Evolutionary conservation across 148 eudicot species (phyloP), one percentile per base, ranked within the genome.

Genomic region (Spergularia marina): DNA sequence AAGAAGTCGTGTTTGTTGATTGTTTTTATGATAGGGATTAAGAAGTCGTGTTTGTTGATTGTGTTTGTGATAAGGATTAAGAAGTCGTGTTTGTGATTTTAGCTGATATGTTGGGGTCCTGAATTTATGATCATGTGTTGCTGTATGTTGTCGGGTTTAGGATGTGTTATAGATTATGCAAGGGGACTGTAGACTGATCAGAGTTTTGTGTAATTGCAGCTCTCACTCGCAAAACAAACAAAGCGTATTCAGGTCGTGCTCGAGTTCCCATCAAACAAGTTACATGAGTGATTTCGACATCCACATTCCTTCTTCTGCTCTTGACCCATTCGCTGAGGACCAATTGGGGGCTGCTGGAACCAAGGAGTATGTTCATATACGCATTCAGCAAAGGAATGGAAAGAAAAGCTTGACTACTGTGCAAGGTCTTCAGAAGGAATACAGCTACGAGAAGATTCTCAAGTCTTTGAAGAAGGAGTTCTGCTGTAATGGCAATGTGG

Each of bases 401-500:
- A 89, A 85, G 80, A 92, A 92, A 52, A 87, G 97, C 81, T 57
- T 92, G 81, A 92, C 97, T 0, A 92, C 97, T 0, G 91, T 90
- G 9, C 95, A 92, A 69, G 97, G 97, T 2, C 89, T 92, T 53
- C 85, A 67, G 71, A 90, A 86, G 63, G 89, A 87, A 11, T 85
- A 59, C 83, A 92, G 97, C 80, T 90, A 90, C 89, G 91, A 88
- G 62, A 92, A 85, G 25, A 90, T 89, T 53, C 89, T 90, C 44
- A 92, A 92, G 77, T 91, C 88, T 17, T 82, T 92, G 11, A 92
- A 92, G 83, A 90, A 90, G 55, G 90, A 84, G 4, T 90, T 89
- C 56, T 92, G 98, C 62, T 92, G 98, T 65, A 92, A 92, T 72
- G 98, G 98, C 2, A 90, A 83, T 73, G 98, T 92, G 13, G 91